Base-by-base conservation (phyloP, 202 grass and related monocot species). In the Elaeis oleifera region DNA sequence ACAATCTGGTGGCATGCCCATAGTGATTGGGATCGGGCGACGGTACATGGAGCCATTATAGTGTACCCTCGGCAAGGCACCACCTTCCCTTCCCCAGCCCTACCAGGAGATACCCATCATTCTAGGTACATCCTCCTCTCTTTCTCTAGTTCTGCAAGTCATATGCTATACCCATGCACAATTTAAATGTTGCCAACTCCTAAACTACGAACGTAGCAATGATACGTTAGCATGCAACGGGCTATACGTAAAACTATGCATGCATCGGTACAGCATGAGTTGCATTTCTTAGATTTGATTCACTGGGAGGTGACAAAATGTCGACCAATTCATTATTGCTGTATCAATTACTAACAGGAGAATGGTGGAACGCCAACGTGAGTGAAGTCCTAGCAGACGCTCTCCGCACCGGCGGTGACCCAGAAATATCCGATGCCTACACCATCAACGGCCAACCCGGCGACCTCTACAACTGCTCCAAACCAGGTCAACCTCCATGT, bases 371-470 rank as follows among this genome's bases (percentile, higher is more conserved):
- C 5, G 54, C 8, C 0, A 81, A 87, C 16, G 50, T 84, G 6
- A 69, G 60, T 27, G 5, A 57, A 16, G 1, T 92, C 7, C 67
- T 87, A 3, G 24, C 48, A 8, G 36, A 71, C 21, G 21, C 44
- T 29, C 48, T 54, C 15, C 69, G 4, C 25, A 66, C 49, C 3
- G 88, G 83, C 14, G 63, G 49, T 0, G 74, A 79, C 0, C 15
- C 74, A 4, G 0, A 54, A 0, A 2, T 53, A 1, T 92, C 89
- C 0, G 80, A 92, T 24, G 89, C 80, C 4, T 83, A 84, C 83
- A 91, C 84, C 73, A 91, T 91, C 72, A 94, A 94, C 24, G 78
- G 84, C 50, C 84, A 87, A 67, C 84, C 83, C 0, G 88, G 84
- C 0, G 88, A 92, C 74, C 55, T 67, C 8, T 78, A 75, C n/a